Evolutionary conservation across 2,329 filamentous ascomycete species (phyloP), one percentile per base, ranked within the genome.

Genomic region (Sclerotinia minor): DNA sequence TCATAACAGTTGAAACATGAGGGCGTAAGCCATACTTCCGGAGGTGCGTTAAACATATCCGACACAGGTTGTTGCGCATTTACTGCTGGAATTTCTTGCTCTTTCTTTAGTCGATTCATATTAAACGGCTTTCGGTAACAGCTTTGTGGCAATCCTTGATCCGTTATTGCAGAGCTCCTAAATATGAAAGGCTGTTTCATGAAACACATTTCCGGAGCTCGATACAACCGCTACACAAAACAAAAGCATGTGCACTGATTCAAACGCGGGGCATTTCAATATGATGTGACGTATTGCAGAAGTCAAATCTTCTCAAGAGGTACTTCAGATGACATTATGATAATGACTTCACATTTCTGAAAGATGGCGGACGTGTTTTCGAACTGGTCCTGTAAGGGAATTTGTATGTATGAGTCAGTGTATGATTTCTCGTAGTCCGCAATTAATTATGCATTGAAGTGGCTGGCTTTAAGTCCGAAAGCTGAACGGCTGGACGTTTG

Each of bases 381-480:
- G 35, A 32, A 54, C 17, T 32, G 52, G 3, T 19, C 29, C 7
- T 15, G 11, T n/a, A 38, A 54, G 3, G 2, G 13, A 38, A 24
- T 4, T 35, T 38, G 17, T 15, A 41, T 19, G 5, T 21, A 35
- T 19, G 19, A 38, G 9, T 15, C 3, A 24, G 44, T 60, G 11
- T 24, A 47, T 24, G n/a, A 50, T 17, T 24, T 21, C 15, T 38
- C 45, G 21, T 45, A 38, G 24, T 21, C 29, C 15, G 29, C 29
- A 19, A 35, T 60, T 29, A 19, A 35, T 60, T n/a, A n/a, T n/a
- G 57, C 38, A 61, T 61, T 50, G 21, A 38, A 38, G 58, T 50
- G 21, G 29, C 45, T 50, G n/a, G 24, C 29, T 61, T 24, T 38
- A 15, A 35, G 26, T 49, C 21, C 58, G 58, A 49, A 47, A 60